Base-by-base conservation (phyloP, 768 basidiomycete species). In the Lactarius indigo region DNA sequence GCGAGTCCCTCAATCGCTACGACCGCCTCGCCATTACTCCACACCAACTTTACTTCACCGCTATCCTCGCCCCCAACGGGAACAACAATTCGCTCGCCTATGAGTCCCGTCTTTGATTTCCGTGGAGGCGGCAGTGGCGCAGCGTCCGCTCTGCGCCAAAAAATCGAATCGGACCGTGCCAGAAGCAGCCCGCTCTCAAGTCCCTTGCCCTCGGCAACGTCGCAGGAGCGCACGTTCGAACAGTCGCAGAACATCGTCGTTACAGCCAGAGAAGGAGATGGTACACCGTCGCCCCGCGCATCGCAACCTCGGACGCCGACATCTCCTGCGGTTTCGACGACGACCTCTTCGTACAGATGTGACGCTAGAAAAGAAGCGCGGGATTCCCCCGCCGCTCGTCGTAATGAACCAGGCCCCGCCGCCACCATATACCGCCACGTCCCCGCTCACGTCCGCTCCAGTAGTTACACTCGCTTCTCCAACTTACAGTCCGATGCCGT, bases 1-100 rank as follows among this genome's bases (percentile, higher is more conserved):
- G 1, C 74, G 80, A 18, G 31, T 67, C 41, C 66, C 59, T 23
- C 9, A 15, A 23, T 37, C 13, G 20, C 57, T 10, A 42, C 57
- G 12, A 55, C 76, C 1, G 79, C 80, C 1, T 68, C 69, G 8
- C 64, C 69, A 2, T 63, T 81, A 9, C 70, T 81, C 50, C 80
- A 81, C 71, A 76, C 80, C 37, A 74, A 75, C 10, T 82, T 83
- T 70, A 75, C 78, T 52, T 80, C 81, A 18, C 80, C 79, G 3
- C 68, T 73, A 68, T 75, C 78, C 20, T 75, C 75, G 0, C 72
- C 73, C 39, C 70, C 63, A 0, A 58, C 61, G 6, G 47, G 63
- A 1, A 47, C 57, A 7, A 28, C 70, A 9, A 61, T 50, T 3
- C 42, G 47, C 1, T 59, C 64, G 6, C 69, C 75, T 6, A 70